Percentiles rank a stretch among this genome's conserved stretches.
These are phyloP conservation scores for Physcia stellaris DNA, from an alignment of 495 filamentous ascomycete genomes.

Conservation along the genomic window DNA sequence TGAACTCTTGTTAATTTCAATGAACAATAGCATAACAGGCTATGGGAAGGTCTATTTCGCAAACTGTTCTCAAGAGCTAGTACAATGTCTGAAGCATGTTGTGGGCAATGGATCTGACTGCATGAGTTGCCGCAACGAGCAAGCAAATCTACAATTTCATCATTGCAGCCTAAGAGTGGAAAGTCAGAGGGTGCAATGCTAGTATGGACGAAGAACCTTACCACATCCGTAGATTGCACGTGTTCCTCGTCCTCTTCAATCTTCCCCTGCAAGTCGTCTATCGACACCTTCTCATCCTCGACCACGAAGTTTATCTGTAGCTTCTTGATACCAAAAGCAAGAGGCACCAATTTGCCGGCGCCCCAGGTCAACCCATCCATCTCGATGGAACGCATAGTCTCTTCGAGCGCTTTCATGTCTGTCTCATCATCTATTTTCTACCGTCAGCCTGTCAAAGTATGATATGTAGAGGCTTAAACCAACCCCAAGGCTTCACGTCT, in stretches of 20 bases:
- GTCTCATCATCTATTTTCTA: constrained; percentile 76
- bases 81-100: no score
- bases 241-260: constrained; percentile 89
- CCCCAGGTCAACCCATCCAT: constrained; percentile 95
- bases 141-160: constrained; percentile 79
- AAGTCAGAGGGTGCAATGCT: constrained; percentile 8
- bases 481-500: constrained; percentile 99
- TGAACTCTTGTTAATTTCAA: no score
- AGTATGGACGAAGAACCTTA: constrained; percentile 26
- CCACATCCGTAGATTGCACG: constrained; percentile 90
- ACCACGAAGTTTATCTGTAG: constrained; percentile 96
- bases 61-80: no score
- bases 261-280: constrained; percentile 72
- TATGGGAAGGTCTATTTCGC: no score
- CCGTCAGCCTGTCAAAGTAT: no score
- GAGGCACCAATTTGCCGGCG: constrained; percentile 73
- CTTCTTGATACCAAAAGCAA: constrained; percentile 98
- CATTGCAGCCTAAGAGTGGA: constrained; percentile 52
- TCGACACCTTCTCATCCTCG: constrained; percentile 91
- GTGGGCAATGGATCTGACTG: no score
- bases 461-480: constrained; percentile 23
- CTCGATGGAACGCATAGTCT: constrained; percentile 70
- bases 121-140: no score
- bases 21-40: no score
- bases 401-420: constrained; percentile 69